Evolutionary conservation across 2,329 filamentous ascomycete genomes (phyloP), one percentile per base, ranked within the genome.

Genomic region (Verticillium alfalfae): DNA sequence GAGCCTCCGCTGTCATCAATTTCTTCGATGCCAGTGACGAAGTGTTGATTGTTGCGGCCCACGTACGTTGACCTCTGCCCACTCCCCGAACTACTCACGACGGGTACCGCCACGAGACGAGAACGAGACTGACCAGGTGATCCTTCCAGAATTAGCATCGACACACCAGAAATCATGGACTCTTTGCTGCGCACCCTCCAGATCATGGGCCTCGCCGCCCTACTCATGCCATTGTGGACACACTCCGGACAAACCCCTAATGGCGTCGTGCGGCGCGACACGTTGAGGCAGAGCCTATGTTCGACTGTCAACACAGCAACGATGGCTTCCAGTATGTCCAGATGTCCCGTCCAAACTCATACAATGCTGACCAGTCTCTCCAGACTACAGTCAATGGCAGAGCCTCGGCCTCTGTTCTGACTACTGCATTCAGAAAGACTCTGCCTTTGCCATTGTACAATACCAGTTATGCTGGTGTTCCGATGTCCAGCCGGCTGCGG

Each of bases 381-480:
- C 63, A 88, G 85, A 85, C 65, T 69, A 72, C 37, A 83, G 79
- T 64, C 82, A 81, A 66, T 88, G 75, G 64, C 88, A 92, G 71
- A 90, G 89, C 22, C 87, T 91, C 67, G 90, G 90, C 36, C 81
- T 87, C 13, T 94, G 91, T 71, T 75, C 79, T 58, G 76, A 84
- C 57, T 81, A 81, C 57, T 94, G 91, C 74, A 68, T 73, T 34
- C 69, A 70, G 22, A 67, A 68, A 31, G 67, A 79, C 16, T 90
- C 81, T 66, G 89, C 90, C 45, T 91, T 88, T 64, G 89, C 88
- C 66, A 79, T 94, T 57, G 77, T 93, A 1, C 83, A 91, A 67
- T 80, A 75, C 16, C 78, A 84, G 37, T 73, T 80, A 59, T 94
- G 91, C 71, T 94, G 89, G 89, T 94, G 91, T 72, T 88, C 88